Conservation (phyloP, 139 green algal genomes). For the Dunaliella primolecta region DNA sequence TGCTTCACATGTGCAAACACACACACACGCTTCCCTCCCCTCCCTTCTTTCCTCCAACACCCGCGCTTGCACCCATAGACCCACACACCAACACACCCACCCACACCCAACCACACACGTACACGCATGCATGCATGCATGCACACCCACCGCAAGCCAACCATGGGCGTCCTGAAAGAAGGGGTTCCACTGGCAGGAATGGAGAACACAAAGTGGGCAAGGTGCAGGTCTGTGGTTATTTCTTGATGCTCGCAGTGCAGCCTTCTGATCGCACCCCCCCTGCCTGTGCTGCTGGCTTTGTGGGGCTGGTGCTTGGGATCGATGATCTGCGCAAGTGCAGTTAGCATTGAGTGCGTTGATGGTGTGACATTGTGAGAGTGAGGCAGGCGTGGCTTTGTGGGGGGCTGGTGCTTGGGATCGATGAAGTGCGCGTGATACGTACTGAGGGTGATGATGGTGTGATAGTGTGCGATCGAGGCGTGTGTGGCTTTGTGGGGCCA, state of each 20-base stretch:
- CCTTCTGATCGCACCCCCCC: constrained; percentile 38
- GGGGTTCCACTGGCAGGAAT: constrained; percentile 62
- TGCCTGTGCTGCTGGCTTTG: background rate
- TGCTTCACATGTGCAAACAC: too few species aligned
- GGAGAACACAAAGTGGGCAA: constrained; percentile 71
- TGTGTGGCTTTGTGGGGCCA: background rate
- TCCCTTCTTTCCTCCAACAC: too few species aligned
- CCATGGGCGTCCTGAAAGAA: constrained; percentile 72
- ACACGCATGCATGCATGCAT: too few species aligned
- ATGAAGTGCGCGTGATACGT: background rate
- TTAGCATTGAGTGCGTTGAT: background rate
- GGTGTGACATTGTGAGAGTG: background rate
- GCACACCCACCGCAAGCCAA: constrained; percentile 56
- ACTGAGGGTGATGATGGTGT: background rate
- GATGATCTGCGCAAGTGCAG: constrained; percentile 27
- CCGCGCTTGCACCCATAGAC: too few species aligned
- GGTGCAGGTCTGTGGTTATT: constrained; percentile 55
- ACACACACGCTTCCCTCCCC: too few species aligned
- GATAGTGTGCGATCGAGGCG: too few species aligned
- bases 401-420: background rate
- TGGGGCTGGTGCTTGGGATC: background rate
- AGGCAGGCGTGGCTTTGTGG: background rate
- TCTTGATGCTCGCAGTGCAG: constrained; percentile 72
- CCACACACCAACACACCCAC: too few species aligned
- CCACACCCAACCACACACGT: too few species aligned